A percentile compares a stretch with the other conserved stretches of the same genome.
Evolutionary conservation across 2,329 filamentous ascomycete species (phyloP).

Genomic region (Domatiomyces globalis): DNA sequence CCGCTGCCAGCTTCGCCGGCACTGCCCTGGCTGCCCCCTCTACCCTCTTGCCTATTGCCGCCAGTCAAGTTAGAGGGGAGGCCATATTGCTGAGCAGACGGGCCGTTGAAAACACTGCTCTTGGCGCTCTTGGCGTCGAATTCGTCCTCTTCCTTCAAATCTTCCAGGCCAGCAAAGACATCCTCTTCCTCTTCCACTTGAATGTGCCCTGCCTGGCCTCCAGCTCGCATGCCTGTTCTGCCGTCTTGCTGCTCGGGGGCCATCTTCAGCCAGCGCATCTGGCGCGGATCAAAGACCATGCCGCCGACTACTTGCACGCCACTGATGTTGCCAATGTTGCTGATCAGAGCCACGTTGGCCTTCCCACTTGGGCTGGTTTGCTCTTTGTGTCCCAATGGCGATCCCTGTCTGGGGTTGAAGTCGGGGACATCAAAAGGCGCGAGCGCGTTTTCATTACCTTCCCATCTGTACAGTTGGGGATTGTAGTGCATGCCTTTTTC

Average conservation of each 20-base stretch:
- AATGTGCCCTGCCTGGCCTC: conserved; percentile 34
- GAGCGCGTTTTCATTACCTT: conserved; percentile 84
- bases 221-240: conserved; percentile 12
- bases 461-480: conserved; percentile 72
- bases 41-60: neutral
- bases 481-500: conserved; percentile 97
- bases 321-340: conserved; percentile 65
- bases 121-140: conserved; percentile 5
- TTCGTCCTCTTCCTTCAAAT: conserved; percentile 55
- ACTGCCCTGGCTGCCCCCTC: neutral
- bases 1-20: conserved; percentile 10
- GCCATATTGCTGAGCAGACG: conserved; percentile 14
- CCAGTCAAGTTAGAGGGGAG: conserved; percentile 1
- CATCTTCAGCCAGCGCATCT: conserved; percentile 95
- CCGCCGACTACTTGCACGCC: conserved; percentile 90
- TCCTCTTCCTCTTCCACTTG: conserved; percentile 78
- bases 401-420: conserved; percentile 13
- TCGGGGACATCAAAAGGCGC: conserved; percentile 58
- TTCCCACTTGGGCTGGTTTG: conserved; percentile 13
- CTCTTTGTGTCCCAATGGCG: conserved; percentile 7
- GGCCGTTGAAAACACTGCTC: conserved; percentile 2
- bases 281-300: conserved; percentile 94
- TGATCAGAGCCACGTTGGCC: conserved; percentile 55
- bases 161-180: conserved; percentile 87
- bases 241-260: conserved; percentile 5